Base-by-base conservation (phyloP, 1,284 basidiomycete species). In the Microbotryum scabiosae region DNA sequence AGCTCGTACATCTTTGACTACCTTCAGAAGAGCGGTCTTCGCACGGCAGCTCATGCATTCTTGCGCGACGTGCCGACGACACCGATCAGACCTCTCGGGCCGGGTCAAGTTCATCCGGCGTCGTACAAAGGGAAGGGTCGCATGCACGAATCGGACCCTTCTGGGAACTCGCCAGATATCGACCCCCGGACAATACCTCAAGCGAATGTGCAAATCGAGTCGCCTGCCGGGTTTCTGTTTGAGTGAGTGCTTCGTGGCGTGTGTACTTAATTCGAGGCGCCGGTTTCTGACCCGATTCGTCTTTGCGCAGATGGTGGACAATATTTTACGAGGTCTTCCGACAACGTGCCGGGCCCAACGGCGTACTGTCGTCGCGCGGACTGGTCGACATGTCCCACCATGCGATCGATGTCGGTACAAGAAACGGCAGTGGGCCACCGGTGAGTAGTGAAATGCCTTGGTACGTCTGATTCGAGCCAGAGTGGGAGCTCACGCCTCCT, bases 1-100 rank as follows among this genome's bases (percentile, higher is more conserved):
- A 66, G 69, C 58, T 54, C 67, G 2, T 71, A 68, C 56, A 57
- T 71, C 14, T 63, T 70, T 57, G 70, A 69, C 62, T 71, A 71
- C 60, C 61, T 71, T 2, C 61, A 61, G 14, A 54, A 58, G 30
- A 56, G 61, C 26, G 66, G 66, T 18, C 67, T 58, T 47, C 43
- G 54, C 32, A 23, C 61, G 16, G 58, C 70, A 6, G 70, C 70
- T 14, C 41, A 61, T 4, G 66, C 69, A 5, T 63, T 71, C 49
- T 61, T 70, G 12, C 54, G 51, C 43, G 65, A 70, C 41, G 56
- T 46, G 18, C 67, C 68, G 14, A 50, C 51, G 16, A 56, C 61
- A 18, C 51, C 61, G 8, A 59, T 65, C 1, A 44, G 58, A 32
- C 57, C 58, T 2, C 50, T 36, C 4, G 23, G 43, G 2, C 45